Percentiles rank a stretch among this genome's conserved stretches.
Evolutionary conservation across 1,139 yeast genomes (phyloP).

Genomic region (Trichomonascaceae sp.): DNA sequence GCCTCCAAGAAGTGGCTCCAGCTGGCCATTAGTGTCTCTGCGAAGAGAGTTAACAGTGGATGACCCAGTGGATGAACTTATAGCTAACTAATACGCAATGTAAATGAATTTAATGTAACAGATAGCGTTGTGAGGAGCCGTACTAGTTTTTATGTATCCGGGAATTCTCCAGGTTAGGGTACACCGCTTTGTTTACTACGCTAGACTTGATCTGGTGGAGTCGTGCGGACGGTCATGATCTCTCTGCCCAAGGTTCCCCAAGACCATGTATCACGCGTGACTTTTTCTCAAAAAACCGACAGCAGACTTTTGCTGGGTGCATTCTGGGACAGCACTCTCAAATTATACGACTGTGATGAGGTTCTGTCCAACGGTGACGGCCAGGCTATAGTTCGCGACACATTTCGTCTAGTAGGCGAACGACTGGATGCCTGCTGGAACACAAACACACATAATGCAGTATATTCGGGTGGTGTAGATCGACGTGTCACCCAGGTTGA

Average conservation of each 20-base stretch:
- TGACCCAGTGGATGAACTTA: not conserved
- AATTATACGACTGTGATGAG: constrained; percentile 18
- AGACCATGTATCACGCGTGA: not conserved
- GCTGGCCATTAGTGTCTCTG: constrained; percentile 5
- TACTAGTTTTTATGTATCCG: too few species aligned
- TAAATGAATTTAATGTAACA: too few species aligned
- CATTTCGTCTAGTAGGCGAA: constrained; percentile 20
- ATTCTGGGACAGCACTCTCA: constrained; percentile 26
- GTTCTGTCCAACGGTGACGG: constrained; percentile 6
- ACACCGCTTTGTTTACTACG: too few species aligned
- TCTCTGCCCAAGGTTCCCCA: not conserved
- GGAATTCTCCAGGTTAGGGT: too few species aligned
- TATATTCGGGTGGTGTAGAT: constrained; percentile 20
- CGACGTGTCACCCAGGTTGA: constrained; percentile 18
- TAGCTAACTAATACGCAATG: not conserved
- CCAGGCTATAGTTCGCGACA: constrained; percentile 9
- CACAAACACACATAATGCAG: constrained; percentile 8
- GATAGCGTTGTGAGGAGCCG: too few species aligned
- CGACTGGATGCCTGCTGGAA: constrained; percentile 24
- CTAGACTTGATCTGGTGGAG: too few species aligned
- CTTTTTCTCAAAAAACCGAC: not conserved
- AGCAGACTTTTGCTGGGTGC: constrained; percentile 17
- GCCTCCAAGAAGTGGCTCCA: constrained; percentile 3
- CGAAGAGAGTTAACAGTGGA: constrained; percentile 4
- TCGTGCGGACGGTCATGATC: too few species aligned